Evolutionary conservation across 495 filamentous ascomycete genomes (phyloP).

Genomic region (Hypoxylon cercidicola): DNA sequence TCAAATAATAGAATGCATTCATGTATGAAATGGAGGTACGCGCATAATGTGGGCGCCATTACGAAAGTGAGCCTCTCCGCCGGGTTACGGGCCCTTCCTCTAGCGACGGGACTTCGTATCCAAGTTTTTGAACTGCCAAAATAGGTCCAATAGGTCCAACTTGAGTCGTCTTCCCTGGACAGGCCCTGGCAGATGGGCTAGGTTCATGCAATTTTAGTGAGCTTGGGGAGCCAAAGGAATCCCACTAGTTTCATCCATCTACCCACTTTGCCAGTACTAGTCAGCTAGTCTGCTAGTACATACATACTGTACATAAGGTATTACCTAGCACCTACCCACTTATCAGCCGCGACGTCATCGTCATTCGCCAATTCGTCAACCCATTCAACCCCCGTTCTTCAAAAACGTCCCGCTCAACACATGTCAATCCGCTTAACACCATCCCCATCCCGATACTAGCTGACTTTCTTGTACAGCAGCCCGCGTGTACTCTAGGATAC

Average conservation of each 20-base stretch:
- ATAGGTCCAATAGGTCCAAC: slow-evolving; percentile 31
- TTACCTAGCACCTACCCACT: slow-evolving; percentile 28
- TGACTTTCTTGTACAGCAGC: slow-evolving; percentile 21
- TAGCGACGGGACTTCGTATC: slow-evolving; percentile 38
- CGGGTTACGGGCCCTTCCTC: slow-evolving; percentile 11
- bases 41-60: background rate
- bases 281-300: no score
- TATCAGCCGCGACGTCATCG: slow-evolving; percentile 44
- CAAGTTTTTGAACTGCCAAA: slow-evolving; percentile 39
- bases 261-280: slow-evolving; percentile 19
- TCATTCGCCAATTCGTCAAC: slow-evolving; percentile 44
- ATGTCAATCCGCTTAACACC: slow-evolving; percentile 23
- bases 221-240: slow-evolving; percentile 10
- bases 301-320: no score
- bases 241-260: slow-evolving; percentile 30
- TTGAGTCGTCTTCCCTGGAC: no score
- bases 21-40: slow-evolving; percentile 9
- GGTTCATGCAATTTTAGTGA: slow-evolving; percentile 30
- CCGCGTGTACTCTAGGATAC: slow-evolving; percentile 16
- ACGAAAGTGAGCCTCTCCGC: slow-evolving; percentile 8
- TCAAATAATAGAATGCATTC: background rate
- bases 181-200: slow-evolving; percentile 20
- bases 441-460: slow-evolving; percentile 4
- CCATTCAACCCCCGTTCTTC: no score
- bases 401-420: slow-evolving; percentile 29